phyloP scores from a whole-genome alignment of 208 protist species.

The Novymonas esmeraldas region DNA sequence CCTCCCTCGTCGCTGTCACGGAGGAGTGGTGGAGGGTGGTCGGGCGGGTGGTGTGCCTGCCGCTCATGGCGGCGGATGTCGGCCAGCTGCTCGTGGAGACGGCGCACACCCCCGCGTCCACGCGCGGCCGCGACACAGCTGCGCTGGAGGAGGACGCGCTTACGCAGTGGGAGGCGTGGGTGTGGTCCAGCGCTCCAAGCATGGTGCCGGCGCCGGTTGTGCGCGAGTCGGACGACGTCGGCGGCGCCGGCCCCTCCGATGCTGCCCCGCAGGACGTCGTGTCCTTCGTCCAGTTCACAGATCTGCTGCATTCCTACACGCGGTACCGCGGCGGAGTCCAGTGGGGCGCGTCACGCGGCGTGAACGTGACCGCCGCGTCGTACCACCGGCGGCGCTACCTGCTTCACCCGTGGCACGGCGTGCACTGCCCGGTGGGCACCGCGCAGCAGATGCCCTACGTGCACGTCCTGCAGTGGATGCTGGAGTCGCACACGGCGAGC shows the following conservation, averaged over 20 bases:
- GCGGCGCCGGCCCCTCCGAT: not conserved
- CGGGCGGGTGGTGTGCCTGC: constrained; percentile 20
- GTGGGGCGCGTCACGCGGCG: constrained; percentile 52
- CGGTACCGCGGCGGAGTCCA: constrained; percentile 80
- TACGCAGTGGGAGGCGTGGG: constrained; percentile 26
- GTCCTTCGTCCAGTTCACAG: constrained; percentile 53
- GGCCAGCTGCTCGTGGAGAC: constrained; percentile 20
- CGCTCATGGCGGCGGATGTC: constrained; percentile 11
- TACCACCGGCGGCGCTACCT: constrained; percentile 51
- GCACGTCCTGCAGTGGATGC: constrained; percentile 81
- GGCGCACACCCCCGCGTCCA: not conserved
- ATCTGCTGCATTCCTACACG: constrained; percentile 58
- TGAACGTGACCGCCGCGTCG: constrained; percentile 9
- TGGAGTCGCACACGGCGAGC: constrained; percentile 2
- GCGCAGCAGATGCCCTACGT: constrained; percentile 79
- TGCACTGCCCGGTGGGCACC: constrained; percentile 63
- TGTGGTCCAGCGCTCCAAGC: constrained; percentile 25
- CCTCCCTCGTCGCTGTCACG: constrained; percentile 3
- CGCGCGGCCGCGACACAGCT: not conserved
- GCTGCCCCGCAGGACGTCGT: constrained; percentile 21
- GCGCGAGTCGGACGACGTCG: not conserved
- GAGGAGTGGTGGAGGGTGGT: constrained; percentile 22
- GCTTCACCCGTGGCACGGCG: constrained; percentile 72
- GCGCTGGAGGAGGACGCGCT: constrained; percentile 7
- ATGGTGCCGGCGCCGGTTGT: constrained; percentile 17